These are phyloP conservation scores for Podila minutissima DNA, from an alignment of 192 early-diverging fungal species.

Conservation along the genomic window DNA sequence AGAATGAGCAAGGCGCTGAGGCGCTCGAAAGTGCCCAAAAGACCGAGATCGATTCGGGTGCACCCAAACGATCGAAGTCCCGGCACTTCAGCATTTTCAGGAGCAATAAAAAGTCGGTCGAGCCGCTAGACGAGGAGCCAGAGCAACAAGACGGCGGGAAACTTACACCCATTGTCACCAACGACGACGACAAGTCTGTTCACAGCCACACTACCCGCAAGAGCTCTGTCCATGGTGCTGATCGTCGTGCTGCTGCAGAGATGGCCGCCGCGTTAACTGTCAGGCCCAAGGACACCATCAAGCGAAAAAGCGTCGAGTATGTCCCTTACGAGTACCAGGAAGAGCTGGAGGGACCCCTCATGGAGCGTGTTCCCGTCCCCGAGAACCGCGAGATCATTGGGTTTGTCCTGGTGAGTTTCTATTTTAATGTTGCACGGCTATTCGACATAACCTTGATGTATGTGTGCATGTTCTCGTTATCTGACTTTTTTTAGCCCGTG, in stretches of 20 bases:
- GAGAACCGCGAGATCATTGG: slow-evolving; percentile 41
- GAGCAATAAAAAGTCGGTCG: slow-evolving; percentile 32
- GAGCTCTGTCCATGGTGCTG: slow-evolving; percentile 13
- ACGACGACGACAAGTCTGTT: slow-evolving; percentile 28
- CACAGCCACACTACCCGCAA: slow-evolving; percentile 20
- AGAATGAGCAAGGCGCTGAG: neutral
- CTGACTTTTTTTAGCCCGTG: slow-evolving; percentile 8
- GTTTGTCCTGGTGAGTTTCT: slow-evolving; percentile 36
- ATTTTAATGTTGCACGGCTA: neutral
- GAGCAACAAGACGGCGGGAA: slow-evolving; percentile 1
- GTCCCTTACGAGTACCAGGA: slow-evolving; percentile 47
- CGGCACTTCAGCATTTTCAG: slow-evolving; percentile 36
- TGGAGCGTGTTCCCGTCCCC: slow-evolving; percentile 40
- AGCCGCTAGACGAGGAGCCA: neutral
- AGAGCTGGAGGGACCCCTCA: slow-evolving; percentile 39
- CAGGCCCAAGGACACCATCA: slow-evolving; percentile 18
- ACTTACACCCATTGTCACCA: slow-evolving; percentile 4
- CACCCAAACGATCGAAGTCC: slow-evolving; percentile 23
- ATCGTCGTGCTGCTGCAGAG: slow-evolving; percentile 5
- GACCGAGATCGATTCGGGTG: neutral
- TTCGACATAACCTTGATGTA: neutral
- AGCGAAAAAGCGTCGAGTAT: slow-evolving; percentile 39
- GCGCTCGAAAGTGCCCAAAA: neutral
- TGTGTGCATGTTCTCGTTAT: neutral
- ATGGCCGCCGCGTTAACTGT: slow-evolving; percentile 14